Evolutionary conservation across 805 yeast genomes (phyloP).

Genomic region (Ogataea philodendri): DNA sequence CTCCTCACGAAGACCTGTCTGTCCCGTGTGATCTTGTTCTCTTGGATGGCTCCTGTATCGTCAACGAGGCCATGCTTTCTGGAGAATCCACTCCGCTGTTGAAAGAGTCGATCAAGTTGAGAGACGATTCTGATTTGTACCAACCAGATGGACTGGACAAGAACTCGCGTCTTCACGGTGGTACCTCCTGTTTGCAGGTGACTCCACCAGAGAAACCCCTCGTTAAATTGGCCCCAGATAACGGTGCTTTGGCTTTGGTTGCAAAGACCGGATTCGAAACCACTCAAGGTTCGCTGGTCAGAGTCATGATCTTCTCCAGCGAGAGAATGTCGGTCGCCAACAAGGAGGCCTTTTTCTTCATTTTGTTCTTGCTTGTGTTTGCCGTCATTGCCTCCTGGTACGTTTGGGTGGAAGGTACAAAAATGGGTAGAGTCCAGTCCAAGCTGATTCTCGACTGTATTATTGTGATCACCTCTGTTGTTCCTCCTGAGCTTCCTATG

Average conservation of each 20-base stretch:
- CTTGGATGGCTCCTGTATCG: slow-evolving; percentile 88
- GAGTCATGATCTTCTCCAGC: slow-evolving; percentile 96
- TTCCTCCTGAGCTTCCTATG: slow-evolving; percentile 99
- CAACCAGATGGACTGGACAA: slow-evolving; percentile 84
- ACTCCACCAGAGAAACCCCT: slow-evolving; percentile 57
- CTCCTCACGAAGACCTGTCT: slow-evolving; percentile 81
- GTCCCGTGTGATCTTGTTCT: slow-evolving; percentile 90
- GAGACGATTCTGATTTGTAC: slow-evolving; percentile 68
- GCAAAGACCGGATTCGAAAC: slow-evolving; percentile 97
- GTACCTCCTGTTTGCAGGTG: slow-evolving; percentile 93
- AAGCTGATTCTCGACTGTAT: slow-evolving; percentile 94
- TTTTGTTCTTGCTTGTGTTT: slow-evolving; percentile 81
- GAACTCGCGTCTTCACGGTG: slow-evolving; percentile 88
- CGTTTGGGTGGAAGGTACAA: slow-evolving; percentile 97
- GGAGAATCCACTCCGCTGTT: slow-evolving; percentile 97
- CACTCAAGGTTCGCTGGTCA: slow-evolving; percentile 93
- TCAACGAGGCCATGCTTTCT: slow-evolving; percentile 97
- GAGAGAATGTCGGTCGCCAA: slow-evolving; percentile 96
- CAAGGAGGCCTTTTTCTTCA: slow-evolving; percentile 89
- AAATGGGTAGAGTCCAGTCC: slow-evolving; percentile 92
- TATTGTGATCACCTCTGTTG: slow-evolving; percentile 93
- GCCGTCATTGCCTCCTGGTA: slow-evolving; percentile 97
- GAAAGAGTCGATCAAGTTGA: slow-evolving; percentile 83
- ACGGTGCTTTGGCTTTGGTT: slow-evolving; percentile 88
- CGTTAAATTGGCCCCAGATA: slow-evolving; percentile 72